Conservation (phyloP, 208 protist species). For the Vickermania ingenoplastis region DNA sequence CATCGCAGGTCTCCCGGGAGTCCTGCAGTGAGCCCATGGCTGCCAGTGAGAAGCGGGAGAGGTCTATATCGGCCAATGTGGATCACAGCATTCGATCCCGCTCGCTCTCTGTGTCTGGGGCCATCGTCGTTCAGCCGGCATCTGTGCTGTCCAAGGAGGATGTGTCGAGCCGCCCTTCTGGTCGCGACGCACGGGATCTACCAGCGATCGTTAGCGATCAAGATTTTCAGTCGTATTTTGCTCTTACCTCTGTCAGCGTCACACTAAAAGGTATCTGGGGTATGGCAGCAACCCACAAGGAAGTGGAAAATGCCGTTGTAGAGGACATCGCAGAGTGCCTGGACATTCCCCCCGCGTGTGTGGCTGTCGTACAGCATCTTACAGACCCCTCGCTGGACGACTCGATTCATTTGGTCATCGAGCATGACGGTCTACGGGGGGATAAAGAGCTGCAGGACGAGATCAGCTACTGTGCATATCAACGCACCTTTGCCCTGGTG, state of each 20-base stretch:
- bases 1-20: too few relatives aligned
- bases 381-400: neutral
- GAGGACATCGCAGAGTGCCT: neutral
- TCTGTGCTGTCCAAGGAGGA: neutral
- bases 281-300: neutral
- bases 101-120: neutral
- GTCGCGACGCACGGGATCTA: neutral
- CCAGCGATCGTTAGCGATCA: neutral
- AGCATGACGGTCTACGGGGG: neutral
- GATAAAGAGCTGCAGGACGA: neutral
- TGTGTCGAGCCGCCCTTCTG: neutral
- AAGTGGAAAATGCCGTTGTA: neutral
- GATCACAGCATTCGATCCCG: neutral
- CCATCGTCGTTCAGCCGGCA: neutral
- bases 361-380: neutral
- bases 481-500: neutral
- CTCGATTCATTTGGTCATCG: neutral
- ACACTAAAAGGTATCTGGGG: neutral
- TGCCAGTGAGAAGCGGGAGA: neutral
- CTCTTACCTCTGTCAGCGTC: neutral
- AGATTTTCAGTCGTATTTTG: neutral
- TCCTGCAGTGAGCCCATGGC: neutral
- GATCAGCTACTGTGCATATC: neutral
- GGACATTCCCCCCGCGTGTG: neutral
- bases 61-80: neutral